Evolutionary conservation across 768 basidiomycete genomes (phyloP).

Genomic region (Trametes cinnabarina): DNA sequence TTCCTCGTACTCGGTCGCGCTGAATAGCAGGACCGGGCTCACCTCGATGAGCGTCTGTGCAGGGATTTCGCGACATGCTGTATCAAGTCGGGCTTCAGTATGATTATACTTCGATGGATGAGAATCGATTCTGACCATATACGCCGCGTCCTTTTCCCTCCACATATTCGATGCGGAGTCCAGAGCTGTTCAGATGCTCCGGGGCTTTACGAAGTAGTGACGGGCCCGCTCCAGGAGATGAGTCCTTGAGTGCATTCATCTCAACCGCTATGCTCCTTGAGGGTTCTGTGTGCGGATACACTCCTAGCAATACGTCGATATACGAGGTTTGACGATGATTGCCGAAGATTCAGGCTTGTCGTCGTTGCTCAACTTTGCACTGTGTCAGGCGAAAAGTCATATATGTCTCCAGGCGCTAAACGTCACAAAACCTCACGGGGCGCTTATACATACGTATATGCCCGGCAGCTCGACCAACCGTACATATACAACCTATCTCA

Average conservation of each 20-base stretch:
- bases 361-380: too few relatives aligned
- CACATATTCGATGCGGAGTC: constrained; percentile 45
- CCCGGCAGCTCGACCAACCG: too few relatives aligned
- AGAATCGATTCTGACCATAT: constrained; percentile 45
- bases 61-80: constrained; percentile 55
- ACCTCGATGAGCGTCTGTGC: constrained; percentile 72
- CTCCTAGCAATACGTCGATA: too few relatives aligned
- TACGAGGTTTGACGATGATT: too few relatives aligned
- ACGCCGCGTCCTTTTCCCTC: constrained; percentile 60
- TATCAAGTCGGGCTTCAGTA: not conserved
- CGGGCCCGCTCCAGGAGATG: not conserved
- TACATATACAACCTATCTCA: too few relatives aligned
- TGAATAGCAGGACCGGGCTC: constrained; percentile 81
- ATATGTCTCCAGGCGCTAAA: too few relatives aligned
- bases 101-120: not conserved
- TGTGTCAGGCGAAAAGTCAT: too few relatives aligned
- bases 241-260: not conserved
- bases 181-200: constrained; percentile 43
- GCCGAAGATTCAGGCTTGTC: too few relatives aligned
- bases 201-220: constrained; percentile 10
- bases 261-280: not conserved
- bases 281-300: not conserved
- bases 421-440: too few relatives aligned
- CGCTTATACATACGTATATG: too few relatives aligned
- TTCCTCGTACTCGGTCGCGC: constrained; percentile 62